Evolutionary conservation across 73 alveolate species (phyloP).

Genomic region (Paraurostyla sp.): DNA sequence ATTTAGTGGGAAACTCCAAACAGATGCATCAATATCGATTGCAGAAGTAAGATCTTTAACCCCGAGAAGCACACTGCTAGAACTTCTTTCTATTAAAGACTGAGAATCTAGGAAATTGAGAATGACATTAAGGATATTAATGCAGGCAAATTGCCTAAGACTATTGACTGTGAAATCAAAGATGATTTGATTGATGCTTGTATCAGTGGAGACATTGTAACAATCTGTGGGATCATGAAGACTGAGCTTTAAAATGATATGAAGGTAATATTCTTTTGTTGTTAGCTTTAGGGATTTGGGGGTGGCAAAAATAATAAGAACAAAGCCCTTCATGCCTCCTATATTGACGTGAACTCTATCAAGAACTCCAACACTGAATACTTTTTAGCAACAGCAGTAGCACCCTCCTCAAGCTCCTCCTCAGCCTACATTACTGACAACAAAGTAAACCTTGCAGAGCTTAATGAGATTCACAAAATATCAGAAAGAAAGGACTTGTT

Average conservation of each 20-base stretch:
- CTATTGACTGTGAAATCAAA: constrained; percentile 83
- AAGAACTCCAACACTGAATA: constrained; percentile 66
- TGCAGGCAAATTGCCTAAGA: constrained; percentile 85
- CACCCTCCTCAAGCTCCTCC: constrained; percentile 23
- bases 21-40: constrained; percentile 73
- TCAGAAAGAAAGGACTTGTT: constrained; percentile 72
- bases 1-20: constrained; percentile 76
- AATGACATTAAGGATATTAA: constrained; percentile 77
- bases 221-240: constrained; percentile 87
- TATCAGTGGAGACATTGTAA: constrained; percentile 86
- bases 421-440: constrained; percentile 17
- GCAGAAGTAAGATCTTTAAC: constrained; percentile 55
- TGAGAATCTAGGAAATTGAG: constrained; percentile 76
- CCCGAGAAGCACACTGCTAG: constrained; percentile 80
- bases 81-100: constrained; percentile 72
- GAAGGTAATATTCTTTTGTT: background rate
- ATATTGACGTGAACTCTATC: constrained; percentile 76
- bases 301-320: constrained; percentile 68
- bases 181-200: constrained; percentile 83
- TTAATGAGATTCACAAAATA: constrained; percentile 60
- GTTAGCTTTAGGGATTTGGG: constrained; percentile 40
- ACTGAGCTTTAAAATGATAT: constrained; percentile 74
- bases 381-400: constrained; percentile 50
- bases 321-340: constrained; percentile 78
- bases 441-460: constrained; percentile 69